Conservation (phyloP, 192 early-diverging fungal species). For the Coemansia sp. region DNA sequence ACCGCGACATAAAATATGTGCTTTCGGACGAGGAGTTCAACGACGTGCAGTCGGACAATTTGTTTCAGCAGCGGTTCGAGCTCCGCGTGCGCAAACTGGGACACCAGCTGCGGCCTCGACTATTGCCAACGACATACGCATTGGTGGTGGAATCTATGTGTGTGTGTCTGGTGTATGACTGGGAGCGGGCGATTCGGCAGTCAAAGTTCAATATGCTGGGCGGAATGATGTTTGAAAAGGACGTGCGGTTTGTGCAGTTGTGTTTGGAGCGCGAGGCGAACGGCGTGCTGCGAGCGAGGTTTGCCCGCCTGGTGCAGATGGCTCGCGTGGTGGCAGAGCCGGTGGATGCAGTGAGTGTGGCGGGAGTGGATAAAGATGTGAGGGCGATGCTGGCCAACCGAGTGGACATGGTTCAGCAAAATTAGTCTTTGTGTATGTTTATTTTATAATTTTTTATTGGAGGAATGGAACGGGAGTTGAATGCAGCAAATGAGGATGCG, state of each 20-base stretch:
- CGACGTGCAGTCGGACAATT: slow-evolving; percentile 72
- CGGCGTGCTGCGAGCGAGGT: slow-evolving; percentile 68
- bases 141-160: slow-evolving; percentile 53
- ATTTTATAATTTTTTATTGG: too few species aligned
- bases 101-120: slow-evolving; percentile 47
- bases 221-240: slow-evolving; percentile 89
- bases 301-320: slow-evolving; percentile 82
- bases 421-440: too few species aligned
- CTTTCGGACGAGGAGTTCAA: slow-evolving; percentile 91
- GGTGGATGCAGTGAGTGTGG: too few species aligned
- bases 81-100: slow-evolving; percentile 62
- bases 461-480: too few species aligned
- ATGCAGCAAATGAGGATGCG: too few species aligned
- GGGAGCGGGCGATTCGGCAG: slow-evolving; percentile 82
- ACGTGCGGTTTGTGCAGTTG: slow-evolving; percentile 72
- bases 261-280: slow-evolving; percentile 64
- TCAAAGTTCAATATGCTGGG: slow-evolving; percentile 93
- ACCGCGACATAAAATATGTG: slow-evolving; percentile 84
- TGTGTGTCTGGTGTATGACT: slow-evolving; percentile 62
- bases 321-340: slow-evolving; percentile 34
- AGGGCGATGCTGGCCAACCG: too few species aligned
- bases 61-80: slow-evolving; percentile 80
- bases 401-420: too few species aligned
- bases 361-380: too few species aligned
- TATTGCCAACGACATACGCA: slow-evolving; percentile 71